phyloP scores from a whole-genome alignment of 1,284 basidiomycete species.

The Puccinia horiana region DNA sequence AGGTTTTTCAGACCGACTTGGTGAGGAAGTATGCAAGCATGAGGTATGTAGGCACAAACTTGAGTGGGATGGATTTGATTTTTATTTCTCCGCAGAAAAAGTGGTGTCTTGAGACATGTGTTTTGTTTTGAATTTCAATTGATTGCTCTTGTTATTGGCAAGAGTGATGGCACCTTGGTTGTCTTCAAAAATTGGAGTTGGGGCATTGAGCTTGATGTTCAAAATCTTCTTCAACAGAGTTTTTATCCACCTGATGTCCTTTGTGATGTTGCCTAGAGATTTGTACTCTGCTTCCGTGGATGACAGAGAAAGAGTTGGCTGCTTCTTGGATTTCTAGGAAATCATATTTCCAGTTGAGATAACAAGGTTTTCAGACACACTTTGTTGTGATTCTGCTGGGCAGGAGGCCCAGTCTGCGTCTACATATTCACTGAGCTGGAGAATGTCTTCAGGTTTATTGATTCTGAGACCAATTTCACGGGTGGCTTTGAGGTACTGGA shows the following conservation, averaged over 20 bases:
- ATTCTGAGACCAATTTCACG: slow-evolving; percentile 58
- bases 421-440: slow-evolving; percentile 58
- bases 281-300: slow-evolving; percentile 62
- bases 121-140: too few species aligned
- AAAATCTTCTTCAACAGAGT: background rate
- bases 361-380: slow-evolving; percentile 60
- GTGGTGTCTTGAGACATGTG: too few species aligned
- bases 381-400: slow-evolving; percentile 54
- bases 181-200: background rate
- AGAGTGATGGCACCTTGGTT: background rate
- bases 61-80: too few species aligned
- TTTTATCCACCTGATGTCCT: slow-evolving; percentile 60
- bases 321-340: slow-evolving; percentile 60
- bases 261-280: slow-evolving; percentile 62
- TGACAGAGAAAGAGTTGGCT: slow-evolving; percentile 59
- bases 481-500: background rate
- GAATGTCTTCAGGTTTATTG: background rate
- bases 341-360: slow-evolving; percentile 56
- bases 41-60: too few species aligned
- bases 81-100: too few species aligned
- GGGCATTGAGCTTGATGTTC: background rate
- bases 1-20: too few species aligned
- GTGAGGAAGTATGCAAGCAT: too few species aligned
- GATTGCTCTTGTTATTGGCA: background rate
- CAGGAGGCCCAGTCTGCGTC: slow-evolving; percentile 62